phyloP scores from a whole-genome alignment of 768 basidiomycete species.

The Russula abietina region DNA sequence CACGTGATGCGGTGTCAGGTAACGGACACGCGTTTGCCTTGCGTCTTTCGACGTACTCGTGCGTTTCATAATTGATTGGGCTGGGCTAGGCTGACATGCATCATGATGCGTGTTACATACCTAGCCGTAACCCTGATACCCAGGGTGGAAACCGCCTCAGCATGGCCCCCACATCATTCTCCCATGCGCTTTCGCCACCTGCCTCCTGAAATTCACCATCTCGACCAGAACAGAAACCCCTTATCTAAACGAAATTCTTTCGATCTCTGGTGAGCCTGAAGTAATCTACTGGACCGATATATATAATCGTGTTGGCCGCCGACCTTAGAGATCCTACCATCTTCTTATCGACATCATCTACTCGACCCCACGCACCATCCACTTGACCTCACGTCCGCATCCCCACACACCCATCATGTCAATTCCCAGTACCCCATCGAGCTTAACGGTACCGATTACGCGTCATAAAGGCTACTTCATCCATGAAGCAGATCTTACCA shows the following conservation, averaged over 20 bases:
- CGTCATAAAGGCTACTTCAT: slow-evolving; percentile 15
- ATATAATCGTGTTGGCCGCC: slow-evolving; percentile 11
- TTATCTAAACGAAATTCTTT: background rate
- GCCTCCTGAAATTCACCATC: background rate
- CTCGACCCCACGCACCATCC: background rate
- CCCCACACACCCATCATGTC: background rate
- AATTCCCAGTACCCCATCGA: background rate
- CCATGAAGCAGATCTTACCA: slow-evolving; percentile 11
- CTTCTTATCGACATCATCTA: background rate
- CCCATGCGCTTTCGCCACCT: slow-evolving; percentile 4
- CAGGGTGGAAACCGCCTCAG: slow-evolving; percentile 10
- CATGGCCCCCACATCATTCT: slow-evolving; percentile 6
- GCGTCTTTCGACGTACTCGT: slow-evolving; percentile 12
- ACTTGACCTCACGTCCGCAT: background rate
- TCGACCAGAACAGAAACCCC: slow-evolving; percentile 2
- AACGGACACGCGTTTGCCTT: slow-evolving; percentile 19
- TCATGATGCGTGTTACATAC: background rate
- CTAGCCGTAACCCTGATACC: slow-evolving; percentile 14
- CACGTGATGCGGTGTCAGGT: background rate
- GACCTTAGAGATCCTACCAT: slow-evolving; percentile 5
- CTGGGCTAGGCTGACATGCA: slow-evolving; percentile 5
- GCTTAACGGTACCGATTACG: background rate
- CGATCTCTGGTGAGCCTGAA: background rate
- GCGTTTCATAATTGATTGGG: slow-evolving; percentile 12
- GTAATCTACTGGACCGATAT: slow-evolving; percentile 4